Evolutionary conservation across 345 rosid genomes (phyloP), one percentile per base, ranked within the genome.

Genomic region (Viola odorata): DNA sequence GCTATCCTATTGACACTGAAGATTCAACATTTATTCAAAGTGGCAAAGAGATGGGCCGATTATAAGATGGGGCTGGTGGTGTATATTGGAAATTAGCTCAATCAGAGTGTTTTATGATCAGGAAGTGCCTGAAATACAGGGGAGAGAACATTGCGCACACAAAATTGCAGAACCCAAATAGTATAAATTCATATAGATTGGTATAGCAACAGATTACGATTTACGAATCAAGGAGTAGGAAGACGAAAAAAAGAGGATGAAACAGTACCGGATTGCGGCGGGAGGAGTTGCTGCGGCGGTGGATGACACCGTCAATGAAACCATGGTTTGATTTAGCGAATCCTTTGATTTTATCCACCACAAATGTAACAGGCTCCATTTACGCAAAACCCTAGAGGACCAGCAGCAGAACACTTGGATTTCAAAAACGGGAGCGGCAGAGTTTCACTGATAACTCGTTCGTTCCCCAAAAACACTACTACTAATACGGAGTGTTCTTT

Each of bases 181-280:
- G 13, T 47, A 11, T 4, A 4, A 12, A 47, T 9, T 9, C 12
- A 47, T 4, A 11, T 9, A 7, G 11, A 52, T 6, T 52, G 32
- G 12, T 5, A 37, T 10, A 9, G 6, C 38, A 53, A 53, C 6
- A 3, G 12, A 23, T 9, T 32, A 12, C 8, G 56, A 1, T 7
- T 9, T 3, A 12, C 9, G 13, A 53, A 51, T 15, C 8, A 56
- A 40, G 16, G 8, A 0, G 5, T 32, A 55, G 60, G 17, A 36
- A 50, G 16, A 11, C 9, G 37, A 55, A 17, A 9, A 52, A 50
- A 54, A 6, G 8, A 7, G 40, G 45, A 47, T 13, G 70, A 8
- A 6, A 12, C 37, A 50, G 6, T 75, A 89, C 98, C 82, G 96
- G 96, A 68, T 81, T 81, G 60, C 79, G 86, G 73, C 82, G 77